Evolutionary conservation across 306 rosid species (phyloP).

Genomic region (Pachyrhizus erosus): DNA sequence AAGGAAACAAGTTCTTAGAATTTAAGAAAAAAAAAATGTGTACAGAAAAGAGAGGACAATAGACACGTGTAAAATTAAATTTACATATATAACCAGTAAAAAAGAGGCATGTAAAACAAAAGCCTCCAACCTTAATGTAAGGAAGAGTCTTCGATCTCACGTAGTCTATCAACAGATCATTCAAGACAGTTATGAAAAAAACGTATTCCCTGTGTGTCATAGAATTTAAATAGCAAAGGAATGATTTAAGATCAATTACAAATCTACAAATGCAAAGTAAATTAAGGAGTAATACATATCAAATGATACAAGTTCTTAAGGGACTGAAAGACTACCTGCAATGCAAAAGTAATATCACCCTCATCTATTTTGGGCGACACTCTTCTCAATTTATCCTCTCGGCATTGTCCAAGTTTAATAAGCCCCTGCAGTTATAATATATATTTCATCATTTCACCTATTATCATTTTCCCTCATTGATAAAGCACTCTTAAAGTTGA

Average conservation of each 20-base stretch:
- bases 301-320: neutral
- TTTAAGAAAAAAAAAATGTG: neutral
- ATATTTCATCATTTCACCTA: constrained; percentile 27
- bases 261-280: neutral
- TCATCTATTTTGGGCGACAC: constrained; percentile 74
- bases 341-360: constrained; percentile 77
- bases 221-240: constrained; percentile 21
- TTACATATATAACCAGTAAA: neutral
- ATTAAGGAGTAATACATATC: neutral
- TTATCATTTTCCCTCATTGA: neutral
- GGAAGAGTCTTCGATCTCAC: constrained; percentile 23
- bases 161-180: constrained; percentile 33
- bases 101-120: neutral
- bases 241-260: neutral
- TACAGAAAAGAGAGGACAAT: neutral
- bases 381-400: constrained; percentile 74
- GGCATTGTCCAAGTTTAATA: constrained; percentile 75
- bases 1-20: constrained; percentile 13
- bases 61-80: neutral
- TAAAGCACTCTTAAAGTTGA: neutral
- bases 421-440: constrained; percentile 68
- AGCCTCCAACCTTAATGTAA: constrained; percentile 38
- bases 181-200: constrained; percentile 82
- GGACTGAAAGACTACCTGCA: constrained; percentile 62
- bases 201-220: constrained; percentile 78